Evolutionary conservation across 192 early-diverging fungal genomes (phyloP).

Genomic region (Entomortierella beljakovae): DNA sequence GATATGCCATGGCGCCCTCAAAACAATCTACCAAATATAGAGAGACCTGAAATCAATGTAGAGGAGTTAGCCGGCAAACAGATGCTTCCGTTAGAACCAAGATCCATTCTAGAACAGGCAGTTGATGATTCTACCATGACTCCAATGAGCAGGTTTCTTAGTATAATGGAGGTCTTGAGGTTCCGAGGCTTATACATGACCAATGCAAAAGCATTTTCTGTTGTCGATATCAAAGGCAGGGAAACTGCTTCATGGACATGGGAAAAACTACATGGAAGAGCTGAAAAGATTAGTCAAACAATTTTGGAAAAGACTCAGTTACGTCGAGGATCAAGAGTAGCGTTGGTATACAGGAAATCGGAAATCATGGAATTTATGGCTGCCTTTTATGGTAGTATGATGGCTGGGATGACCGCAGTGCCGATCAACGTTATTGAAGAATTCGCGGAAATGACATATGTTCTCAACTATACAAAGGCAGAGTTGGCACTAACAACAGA

Average conservation of each 20-base stretch:
- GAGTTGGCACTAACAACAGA: slow-evolving; percentile 86
- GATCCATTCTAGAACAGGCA: slow-evolving; percentile 56
- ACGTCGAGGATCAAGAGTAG: slow-evolving; percentile 74
- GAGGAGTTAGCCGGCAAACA: slow-evolving; percentile 65
- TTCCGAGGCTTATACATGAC: slow-evolving; percentile 72
- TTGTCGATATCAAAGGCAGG: slow-evolving; percentile 80
- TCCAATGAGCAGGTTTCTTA: slow-evolving; percentile 67
- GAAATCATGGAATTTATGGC: slow-evolving; percentile 88
- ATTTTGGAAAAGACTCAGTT: slow-evolving; percentile 73
- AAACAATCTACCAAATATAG: slow-evolving; percentile 45
- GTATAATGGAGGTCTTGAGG: slow-evolving; percentile 74
- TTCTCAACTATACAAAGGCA: slow-evolving; percentile 74
- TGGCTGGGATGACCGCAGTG: slow-evolving; percentile 84
- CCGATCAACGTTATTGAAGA: slow-evolving; percentile 88
- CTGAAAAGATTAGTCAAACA: slow-evolving; percentile 76
- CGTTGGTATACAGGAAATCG: slow-evolving; percentile 82
- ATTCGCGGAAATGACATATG: slow-evolving; percentile 80
- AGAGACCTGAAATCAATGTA: slow-evolving; percentile 50
- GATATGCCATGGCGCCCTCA: slow-evolving; percentile 39
- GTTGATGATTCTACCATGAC: slow-evolving; percentile 55
- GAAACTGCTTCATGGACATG: slow-evolving; percentile 77
- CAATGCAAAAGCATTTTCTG: slow-evolving; percentile 69
- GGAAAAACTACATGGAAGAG: slow-evolving; percentile 75
- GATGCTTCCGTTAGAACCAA: slow-evolving; percentile 64
- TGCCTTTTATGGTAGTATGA: slow-evolving; percentile 84